Base-by-base conservation (phyloP, 257 asterid genomes). In the Rehmannia glutinosa region DNA sequence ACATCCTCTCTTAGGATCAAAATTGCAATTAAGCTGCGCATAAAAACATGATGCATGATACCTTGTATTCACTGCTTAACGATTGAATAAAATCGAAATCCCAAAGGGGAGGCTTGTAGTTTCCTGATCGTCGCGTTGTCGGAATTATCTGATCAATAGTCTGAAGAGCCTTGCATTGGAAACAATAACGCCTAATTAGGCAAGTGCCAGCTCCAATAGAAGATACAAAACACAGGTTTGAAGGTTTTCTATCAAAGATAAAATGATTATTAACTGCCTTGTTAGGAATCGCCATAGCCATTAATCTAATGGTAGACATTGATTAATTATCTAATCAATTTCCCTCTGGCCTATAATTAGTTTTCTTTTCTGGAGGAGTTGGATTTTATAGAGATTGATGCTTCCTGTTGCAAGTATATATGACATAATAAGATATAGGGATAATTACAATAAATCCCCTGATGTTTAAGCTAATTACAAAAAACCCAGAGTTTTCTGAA, bases 51-150 rank as follows among this genome's bases (percentile, higher is more conserved):
- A 51, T 8, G 2, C 1, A 15, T 42, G 32, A 11, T 46, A 46
- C 53, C 53, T 46, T 46, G 16, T 46, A 46, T 11, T 46, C 23
- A 46, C 23, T 46, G 23, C 23, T 46, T 36, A 60, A 60, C 4
- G 66, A 39, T 60, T 60, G 66, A 13, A 60, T 38, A 15, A 10
- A 61, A 61, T 24, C 52, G 36, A 39, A 60, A 60, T 23, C 36
- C 66, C 66, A 60, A 60, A 60, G 50, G 35, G 66, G 52, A 21
- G 66, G 66, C 38, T 23, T 21, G 24, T 61, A 61, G 66, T 61
- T 61, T 38, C 67, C 53, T 3, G 67, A 38, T 21, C 67, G 50
- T 13, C 53, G 53, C 10, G 2, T 1, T 0, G 43, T 8, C 21
- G 43, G 23, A 8, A 7, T 19, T 4, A 33, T 33, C 21, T 21